Base-by-base conservation (phyloP, 768 basidiomycete species). In the Lentinula sp. region DNA sequence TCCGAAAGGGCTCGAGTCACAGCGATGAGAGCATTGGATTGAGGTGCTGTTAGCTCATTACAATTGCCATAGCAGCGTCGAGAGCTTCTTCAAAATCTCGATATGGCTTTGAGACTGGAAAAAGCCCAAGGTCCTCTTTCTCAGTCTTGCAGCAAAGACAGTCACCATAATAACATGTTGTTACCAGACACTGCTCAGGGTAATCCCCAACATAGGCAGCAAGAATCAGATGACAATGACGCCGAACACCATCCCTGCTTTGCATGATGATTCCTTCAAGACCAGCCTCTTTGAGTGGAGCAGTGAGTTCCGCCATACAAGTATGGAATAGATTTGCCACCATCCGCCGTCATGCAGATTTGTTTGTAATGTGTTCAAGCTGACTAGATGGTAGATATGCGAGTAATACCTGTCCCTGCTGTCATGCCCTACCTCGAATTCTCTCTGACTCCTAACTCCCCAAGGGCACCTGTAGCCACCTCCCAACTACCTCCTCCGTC, bases 331-430 rank as follows among this genome's bases (percentile, higher is more conserved):
- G 65, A 0, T 63, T 68, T 51, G n/a, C 69, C 64, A n/a, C 53
- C 39, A 1, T 59, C 63, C 18, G 64, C 15, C 35, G 65, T 54
- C 65, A 59, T 6, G 23, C 50, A 2, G 43, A 37, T 10, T 65
- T 49, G 9, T 57, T 64, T 1, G 53, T 63, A 15, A 41, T 41
- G 15, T 41, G 39, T 41, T 41, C 39, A 41, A 41, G 39, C 37
- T 71, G 70, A 2, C 66, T 57, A 0, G 71, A 66, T 0, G 75
- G 71, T 0, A 77, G 63, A 50, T 75, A 75, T 5, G 63, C 75
- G 0, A 77, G 33, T 0, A 76, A 66, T 2, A 74, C 59, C 1
- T 61, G 61, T 0, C 68, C 74, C 8, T 65, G 69, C 23, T 28
- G 28, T 28, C 28, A 28, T 28, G 28, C 28, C 28, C 28, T 28